Percentiles rank a stretch among this genome's conserved stretches.
These are phyloP conservation scores for Paecilomyces niveus DNA, from an alignment of 2,329 filamentous ascomycete species.

Conservation along the genomic window DNA sequence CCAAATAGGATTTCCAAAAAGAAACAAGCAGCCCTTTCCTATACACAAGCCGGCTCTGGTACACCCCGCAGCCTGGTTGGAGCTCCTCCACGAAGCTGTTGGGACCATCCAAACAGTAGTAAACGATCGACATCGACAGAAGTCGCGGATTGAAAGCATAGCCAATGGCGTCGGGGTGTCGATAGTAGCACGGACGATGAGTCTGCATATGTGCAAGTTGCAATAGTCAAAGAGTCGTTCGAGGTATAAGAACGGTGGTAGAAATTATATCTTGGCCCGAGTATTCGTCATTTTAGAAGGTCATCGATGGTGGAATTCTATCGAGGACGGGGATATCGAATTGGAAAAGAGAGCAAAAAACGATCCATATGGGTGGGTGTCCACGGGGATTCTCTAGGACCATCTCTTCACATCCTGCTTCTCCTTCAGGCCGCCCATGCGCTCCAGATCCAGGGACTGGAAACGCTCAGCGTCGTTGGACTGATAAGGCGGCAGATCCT, in stretches of 20 bases:
- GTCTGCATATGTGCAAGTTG: slow-evolving; percentile 26
- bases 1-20: slow-evolving; percentile 10
- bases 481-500: slow-evolving; percentile 83
- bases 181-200: slow-evolving; percentile 8
- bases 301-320: slow-evolving; percentile 17
- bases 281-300: slow-evolving; percentile 25
- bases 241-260: slow-evolving; percentile 17
- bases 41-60: slow-evolving; percentile 18
- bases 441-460: slow-evolving; percentile 88
- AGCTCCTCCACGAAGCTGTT: not conserved
- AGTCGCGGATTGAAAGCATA: not conserved
- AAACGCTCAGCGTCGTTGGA: slow-evolving; percentile 72
- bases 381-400: slow-evolving; percentile 17
- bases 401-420: slow-evolving; percentile 52
- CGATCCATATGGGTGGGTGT: slow-evolving; percentile 6
- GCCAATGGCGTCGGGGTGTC: slow-evolving; percentile 3
- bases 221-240: slow-evolving; percentile 9
- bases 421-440: slow-evolving; percentile 90
- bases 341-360: slow-evolving; percentile 1
- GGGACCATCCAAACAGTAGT: not conserved
- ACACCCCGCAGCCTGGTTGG: slow-evolving; percentile 2
- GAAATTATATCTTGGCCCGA: slow-evolving; percentile 18
- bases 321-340: not conserved
- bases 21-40: slow-evolving; percentile 20
- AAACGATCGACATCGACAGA: not conserved